Conservation (phyloP, 805 yeast genomes). For the Candida insectorum region DNA sequence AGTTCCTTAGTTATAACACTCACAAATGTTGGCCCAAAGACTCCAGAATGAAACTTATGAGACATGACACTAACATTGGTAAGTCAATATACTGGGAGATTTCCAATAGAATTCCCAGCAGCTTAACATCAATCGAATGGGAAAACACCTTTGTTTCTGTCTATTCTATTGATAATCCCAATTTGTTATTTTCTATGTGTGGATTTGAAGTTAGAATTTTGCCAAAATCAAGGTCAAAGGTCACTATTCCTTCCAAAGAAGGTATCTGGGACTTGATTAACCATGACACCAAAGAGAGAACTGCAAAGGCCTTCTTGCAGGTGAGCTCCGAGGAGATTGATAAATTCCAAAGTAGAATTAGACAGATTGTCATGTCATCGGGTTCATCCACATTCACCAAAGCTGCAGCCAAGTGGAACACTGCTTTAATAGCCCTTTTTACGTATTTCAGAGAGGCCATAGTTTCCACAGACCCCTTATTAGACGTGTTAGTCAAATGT, state of each 20-base stretch:
- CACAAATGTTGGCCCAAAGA: conserved; percentile 95
- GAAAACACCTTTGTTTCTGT: conserved; percentile 79
- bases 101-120: conserved; percentile 70
- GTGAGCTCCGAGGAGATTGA: conserved; percentile 81
- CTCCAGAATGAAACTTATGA: conserved; percentile 81
- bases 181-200: conserved; percentile 82
- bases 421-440: conserved; percentile 80
- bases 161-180: conserved; percentile 87
- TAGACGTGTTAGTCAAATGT: conserved; percentile 81
- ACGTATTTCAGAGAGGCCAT: conserved; percentile 93
- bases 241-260: conserved; percentile 58
- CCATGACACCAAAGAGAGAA: conserved; percentile 70
- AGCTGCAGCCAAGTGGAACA: conserved; percentile 94
- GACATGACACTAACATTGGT: conserved; percentile 90
- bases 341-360: conserved; percentile 74
- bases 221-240: conserved; percentile 65
- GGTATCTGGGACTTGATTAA: conserved; percentile 90
- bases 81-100: conserved; percentile 92
- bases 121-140: conserved; percentile 75
- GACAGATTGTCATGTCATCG: conserved; percentile 90
- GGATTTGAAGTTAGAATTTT: conserved; percentile 91
- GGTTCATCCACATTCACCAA: conserved; percentile 95
- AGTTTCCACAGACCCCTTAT: conserved; percentile 69
- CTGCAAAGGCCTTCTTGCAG: conserved; percentile 82
- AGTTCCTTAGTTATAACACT: conserved; percentile 83